Conservation (phyloP, 768 basidiomycete genomes). For the Thelephora aurantiotincta region DNA sequence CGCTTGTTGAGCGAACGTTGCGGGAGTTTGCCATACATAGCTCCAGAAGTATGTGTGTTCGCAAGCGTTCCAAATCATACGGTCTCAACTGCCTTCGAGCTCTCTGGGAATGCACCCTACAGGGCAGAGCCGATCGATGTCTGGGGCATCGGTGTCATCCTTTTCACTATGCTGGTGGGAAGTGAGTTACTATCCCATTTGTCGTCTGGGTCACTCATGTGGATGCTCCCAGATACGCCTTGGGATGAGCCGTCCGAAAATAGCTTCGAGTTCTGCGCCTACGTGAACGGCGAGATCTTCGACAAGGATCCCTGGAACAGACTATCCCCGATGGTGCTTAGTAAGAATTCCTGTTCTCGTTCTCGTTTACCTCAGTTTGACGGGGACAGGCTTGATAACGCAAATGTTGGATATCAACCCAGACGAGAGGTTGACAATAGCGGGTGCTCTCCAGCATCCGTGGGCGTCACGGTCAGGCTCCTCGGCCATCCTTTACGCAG, state of each 20-base stretch:
- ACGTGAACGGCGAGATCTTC: slow-evolving; percentile 60
- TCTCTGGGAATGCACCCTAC: slow-evolving; percentile 57
- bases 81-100: slow-evolving; percentile 23
- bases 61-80: neutral
- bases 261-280: slow-evolving; percentile 74
- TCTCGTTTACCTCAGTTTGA: neutral
- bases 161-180: slow-evolving; percentile 82
- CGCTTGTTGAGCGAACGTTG: slow-evolving; percentile 69
- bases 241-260: slow-evolving; percentile 86
- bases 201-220: neutral
- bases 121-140: slow-evolving; percentile 87
- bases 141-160: slow-evolving; percentile 91
- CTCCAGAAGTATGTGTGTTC: slow-evolving; percentile 56
- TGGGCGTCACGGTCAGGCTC: slow-evolving; percentile 58
- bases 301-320: slow-evolving; percentile 68
- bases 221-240: slow-evolving; percentile 62
- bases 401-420: slow-evolving; percentile 67
- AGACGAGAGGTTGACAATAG: slow-evolving; percentile 46
- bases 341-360: slow-evolving; percentile 28
- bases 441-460: slow-evolving; percentile 40
- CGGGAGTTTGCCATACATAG: slow-evolving; percentile 88
- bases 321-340: slow-evolving; percentile 40
- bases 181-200: slow-evolving; percentile 38
- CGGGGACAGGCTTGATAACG: slow-evolving; percentile 50
- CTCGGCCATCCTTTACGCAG: neutral